Conservation (phyloP, 2,329 filamentous ascomycete genomes). For the Cercospora zeae-maydis region DNA sequence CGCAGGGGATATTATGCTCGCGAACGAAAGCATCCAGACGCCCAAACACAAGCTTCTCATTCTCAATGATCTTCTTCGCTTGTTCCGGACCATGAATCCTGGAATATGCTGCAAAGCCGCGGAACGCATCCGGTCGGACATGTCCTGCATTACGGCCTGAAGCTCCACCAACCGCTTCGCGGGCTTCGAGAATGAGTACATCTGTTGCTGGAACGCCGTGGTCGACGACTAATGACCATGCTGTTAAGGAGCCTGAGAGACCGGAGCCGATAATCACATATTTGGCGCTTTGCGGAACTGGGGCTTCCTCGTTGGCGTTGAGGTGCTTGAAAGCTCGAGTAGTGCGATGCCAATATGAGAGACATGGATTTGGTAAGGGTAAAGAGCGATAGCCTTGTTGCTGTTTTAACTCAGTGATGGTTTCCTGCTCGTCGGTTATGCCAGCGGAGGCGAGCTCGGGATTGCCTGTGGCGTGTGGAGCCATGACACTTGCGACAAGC, state of each 20-base stretch:
- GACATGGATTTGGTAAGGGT: constrained; percentile 30
- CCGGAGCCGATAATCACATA: constrained; percentile 46
- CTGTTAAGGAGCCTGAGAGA: constrained; percentile 42
- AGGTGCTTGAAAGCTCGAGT: constrained; percentile 45
- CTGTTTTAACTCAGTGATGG: background rate
- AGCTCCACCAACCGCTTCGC: constrained; percentile 46
- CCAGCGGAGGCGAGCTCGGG: background rate
- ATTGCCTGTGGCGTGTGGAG: constrained; percentile 20
- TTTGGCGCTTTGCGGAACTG: constrained; percentile 33
- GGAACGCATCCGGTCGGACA: constrained; percentile 47
- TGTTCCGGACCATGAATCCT: constrained; percentile 44
- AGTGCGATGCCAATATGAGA: constrained; percentile 47
- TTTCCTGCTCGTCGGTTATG: background rate
- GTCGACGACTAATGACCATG: constrained; percentile 40
- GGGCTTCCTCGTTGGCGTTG: constrained; percentile 37
- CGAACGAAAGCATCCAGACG: constrained; percentile 43
- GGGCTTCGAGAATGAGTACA: constrained; percentile 44
- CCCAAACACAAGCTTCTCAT: constrained; percentile 44
- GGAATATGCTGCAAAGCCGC: constrained; percentile 47
- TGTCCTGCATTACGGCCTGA: constrained; percentile 48
- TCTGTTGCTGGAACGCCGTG: constrained; percentile 35
- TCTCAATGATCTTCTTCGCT: constrained; percentile 47
- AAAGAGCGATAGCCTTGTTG: constrained; percentile 16
- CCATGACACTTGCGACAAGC: constrained; percentile 10
- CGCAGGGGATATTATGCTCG: constrained; percentile 43